Percentiles rank a stretch among this genome's conserved stretches.
Evolutionary conservation across 805 yeast genomes (phyloP).

Genomic region (Ogataea naganishii): DNA sequence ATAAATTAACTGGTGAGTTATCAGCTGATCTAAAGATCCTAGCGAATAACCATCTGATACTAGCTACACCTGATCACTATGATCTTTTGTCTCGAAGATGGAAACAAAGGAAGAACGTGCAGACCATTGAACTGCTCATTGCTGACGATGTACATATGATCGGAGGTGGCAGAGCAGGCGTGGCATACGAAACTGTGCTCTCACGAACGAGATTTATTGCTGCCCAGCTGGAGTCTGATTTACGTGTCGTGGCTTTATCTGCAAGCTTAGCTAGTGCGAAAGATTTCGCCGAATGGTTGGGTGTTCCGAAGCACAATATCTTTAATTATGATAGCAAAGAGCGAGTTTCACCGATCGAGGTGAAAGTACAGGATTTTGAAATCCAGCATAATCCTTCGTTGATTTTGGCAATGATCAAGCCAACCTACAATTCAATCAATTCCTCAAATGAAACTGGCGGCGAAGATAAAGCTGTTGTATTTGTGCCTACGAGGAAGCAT

Average conservation of each 20-base stretch:
- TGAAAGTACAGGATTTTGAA: conserved; percentile 42
- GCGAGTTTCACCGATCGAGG: conserved; percentile 46
- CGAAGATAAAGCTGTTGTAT: conserved; percentile 35
- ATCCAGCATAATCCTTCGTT: conserved; percentile 45
- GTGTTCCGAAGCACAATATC: conserved; percentile 48
- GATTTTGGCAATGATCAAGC: conserved; percentile 40
- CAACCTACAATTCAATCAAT: conserved; percentile 35
- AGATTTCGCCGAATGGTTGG: conserved; percentile 84
- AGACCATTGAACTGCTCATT: conserved; percentile 57
- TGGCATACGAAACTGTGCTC: conserved; percentile 59
- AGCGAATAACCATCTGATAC: conserved; percentile 53
- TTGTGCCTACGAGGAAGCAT: conserved; percentile 47
- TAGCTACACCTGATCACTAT: conserved; percentile 77
- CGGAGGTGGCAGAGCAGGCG: conserved; percentile 49
- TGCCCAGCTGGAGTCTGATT: conserved; percentile 46
- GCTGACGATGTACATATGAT: conserved; percentile 67
- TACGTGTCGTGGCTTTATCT: conserved; percentile 64
- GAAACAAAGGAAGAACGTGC: conserved; percentile 69
- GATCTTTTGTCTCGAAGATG: conserved; percentile 69
- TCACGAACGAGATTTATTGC: conserved; percentile 67
- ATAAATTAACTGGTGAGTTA: conserved; percentile 50
- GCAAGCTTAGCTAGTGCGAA: conserved; percentile 64
- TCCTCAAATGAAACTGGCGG: conserved; percentile 20
- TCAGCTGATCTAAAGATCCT: conserved; percentile 45
- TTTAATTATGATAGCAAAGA: conserved; percentile 66